A percentile compares a stretch with the other conserved stretches of the same genome.
Conservation (phyloP, 2,329 filamentous ascomycete genomes). For the Cytospora schulzeri region DNA sequence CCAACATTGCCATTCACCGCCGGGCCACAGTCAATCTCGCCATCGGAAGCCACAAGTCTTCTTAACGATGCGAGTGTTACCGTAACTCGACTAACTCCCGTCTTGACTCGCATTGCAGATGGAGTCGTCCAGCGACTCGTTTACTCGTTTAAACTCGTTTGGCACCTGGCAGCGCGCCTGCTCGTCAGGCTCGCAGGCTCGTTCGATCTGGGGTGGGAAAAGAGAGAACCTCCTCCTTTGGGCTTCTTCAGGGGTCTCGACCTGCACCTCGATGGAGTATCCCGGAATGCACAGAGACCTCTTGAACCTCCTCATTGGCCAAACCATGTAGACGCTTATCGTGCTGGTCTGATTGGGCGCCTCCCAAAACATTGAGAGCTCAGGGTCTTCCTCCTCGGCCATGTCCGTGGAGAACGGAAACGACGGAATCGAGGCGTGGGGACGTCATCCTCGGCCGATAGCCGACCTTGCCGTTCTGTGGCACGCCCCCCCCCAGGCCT, state of each 20-base stretch:
- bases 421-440: conserved; percentile 3
- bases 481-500: neutral
- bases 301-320: conserved; percentile 1
- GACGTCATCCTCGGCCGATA: conserved; percentile 26
- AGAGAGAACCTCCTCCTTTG: neutral
- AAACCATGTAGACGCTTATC: conserved; percentile 21
- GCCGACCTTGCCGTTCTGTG: conserved; percentile 19
- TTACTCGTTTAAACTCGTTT: no score
- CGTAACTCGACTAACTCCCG: neutral
- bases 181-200: neutral
- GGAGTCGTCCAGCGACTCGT: neutral
- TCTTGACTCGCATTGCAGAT: conserved; percentile 14
- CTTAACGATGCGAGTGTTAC: no score
- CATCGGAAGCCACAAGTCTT: conserved; percentile 10
- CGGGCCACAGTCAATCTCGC: neutral
- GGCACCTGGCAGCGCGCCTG: no score
- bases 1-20: no score
- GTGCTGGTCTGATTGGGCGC: conserved; percentile 19
- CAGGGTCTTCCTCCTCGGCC: conserved; percentile 25
- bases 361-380: neutral
- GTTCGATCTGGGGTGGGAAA: conserved; percentile 3
- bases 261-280: conserved; percentile 13
- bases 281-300: neutral
- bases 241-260: neutral
- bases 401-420: conserved; percentile 18